Evolutionary conservation across 352 stramenopile species (phyloP), one percentile per base, ranked within the genome.

Genomic region (Pythium scleroteichum): DNA sequence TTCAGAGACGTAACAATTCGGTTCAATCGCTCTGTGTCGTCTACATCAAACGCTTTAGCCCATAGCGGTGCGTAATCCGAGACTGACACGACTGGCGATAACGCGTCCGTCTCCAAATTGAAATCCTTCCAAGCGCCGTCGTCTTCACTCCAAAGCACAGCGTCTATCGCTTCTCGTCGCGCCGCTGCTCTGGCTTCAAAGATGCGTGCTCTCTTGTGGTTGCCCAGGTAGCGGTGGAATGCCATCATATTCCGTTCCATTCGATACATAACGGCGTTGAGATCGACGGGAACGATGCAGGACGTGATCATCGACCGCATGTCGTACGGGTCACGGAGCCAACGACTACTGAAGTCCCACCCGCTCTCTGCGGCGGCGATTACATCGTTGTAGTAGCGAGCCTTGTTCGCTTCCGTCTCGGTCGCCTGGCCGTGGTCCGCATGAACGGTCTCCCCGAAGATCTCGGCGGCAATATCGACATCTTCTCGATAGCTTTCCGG

Each of bases 271-370:
- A 95, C 82, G 33, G 82, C 64, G 58, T 97, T 97, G 23, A 97
- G 69, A 58, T 97, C 89, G 14, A 90, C 85, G 12, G 89, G 87
- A 48, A 96, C 63, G 33, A 97, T 69, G 6, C 64, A 75, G 29
- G 76, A 72, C 17, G 85, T 95, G 26, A 70, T 42, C 64, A 94
- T 91, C 19, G 78, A 79, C 56, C 86, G 83, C 69, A 94, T 86
- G 35, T 89, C 84, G 4, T 62, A 46, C 1, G 72, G 68, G 40
- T 88, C 68, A 35, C 71, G 62, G 10, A 96, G 55, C 89, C 89
- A 97, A 20, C 89, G 82, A 51, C 83, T 95, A 59, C 78, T 92
- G 53, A 97, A 97, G 64, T 97, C 89, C 89, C 89, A 97, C 1
- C 89, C 89, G n/a, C 82, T 94, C 69, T 96, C 89, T 7, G 89